A percentile compares a stretch with the other conserved stretches of the same genome.
phyloP scores from a whole-genome alignment of 805 yeast species.

The Starmerella bombicola region DNA sequence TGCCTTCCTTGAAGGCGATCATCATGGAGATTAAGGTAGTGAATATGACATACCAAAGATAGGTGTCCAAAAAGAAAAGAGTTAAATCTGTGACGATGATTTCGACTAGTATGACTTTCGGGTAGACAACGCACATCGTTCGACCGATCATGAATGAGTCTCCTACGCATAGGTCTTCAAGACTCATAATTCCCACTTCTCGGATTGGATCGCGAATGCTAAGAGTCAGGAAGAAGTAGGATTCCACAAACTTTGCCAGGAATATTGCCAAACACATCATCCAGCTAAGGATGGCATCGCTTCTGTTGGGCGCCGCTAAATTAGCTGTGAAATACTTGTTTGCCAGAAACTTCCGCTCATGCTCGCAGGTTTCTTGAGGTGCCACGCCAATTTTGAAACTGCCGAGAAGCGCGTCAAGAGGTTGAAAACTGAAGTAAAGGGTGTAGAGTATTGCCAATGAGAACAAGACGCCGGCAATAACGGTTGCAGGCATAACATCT shows the following conservation, averaged over 20 bases:
- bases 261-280: slow-evolving; percentile 61
- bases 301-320: slow-evolving; percentile 41
- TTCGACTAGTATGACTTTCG: slow-evolving; percentile 42
- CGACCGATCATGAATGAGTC: slow-evolving; percentile 42
- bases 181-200: slow-evolving; percentile 46
- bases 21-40: slow-evolving; percentile 62
- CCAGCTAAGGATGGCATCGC: slow-evolving; percentile 48
- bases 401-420: slow-evolving; percentile 45
- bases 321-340: slow-evolving; percentile 48
- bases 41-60: slow-evolving; percentile 76
- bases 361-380: slow-evolving; percentile 6
- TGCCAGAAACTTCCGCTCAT: slow-evolving; percentile 33
- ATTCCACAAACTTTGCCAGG: slow-evolving; percentile 55
- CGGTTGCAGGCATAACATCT: slow-evolving; percentile 18
- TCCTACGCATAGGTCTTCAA: slow-evolving; percentile 46
- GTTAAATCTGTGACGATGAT: slow-evolving; percentile 51
- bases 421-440: slow-evolving; percentile 46
- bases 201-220: slow-evolving; percentile 63
- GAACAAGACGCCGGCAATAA: slow-evolving; percentile 44
- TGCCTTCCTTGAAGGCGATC: slow-evolving; percentile 59
- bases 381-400: not conserved
- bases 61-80: slow-evolving; percentile 67
- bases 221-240: slow-evolving; percentile 63
- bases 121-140: slow-evolving; percentile 43
- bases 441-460: slow-evolving; percentile 43